Conservation (phyloP, 129 eudicot genomes). For the Helichrysum umbraculigerum region DNA sequence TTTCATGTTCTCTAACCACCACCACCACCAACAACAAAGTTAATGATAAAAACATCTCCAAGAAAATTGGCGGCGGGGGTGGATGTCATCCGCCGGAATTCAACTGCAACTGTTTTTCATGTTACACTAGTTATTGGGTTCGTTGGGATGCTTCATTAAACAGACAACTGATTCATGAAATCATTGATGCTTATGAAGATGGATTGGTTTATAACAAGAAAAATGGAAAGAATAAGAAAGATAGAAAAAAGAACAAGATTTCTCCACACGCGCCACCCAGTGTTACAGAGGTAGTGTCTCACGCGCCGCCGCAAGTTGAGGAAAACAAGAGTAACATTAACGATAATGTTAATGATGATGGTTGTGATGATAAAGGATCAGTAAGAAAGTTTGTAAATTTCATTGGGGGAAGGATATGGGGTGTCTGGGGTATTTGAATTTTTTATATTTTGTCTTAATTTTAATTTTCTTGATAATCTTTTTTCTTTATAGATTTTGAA, state of each 20-base stretch:
- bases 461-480: neutral
- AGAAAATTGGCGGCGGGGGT: slow-evolving; percentile 21
- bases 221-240: slow-evolving; percentile 33
- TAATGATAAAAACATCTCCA: slow-evolving; percentile 17
- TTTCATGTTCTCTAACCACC: slow-evolving; percentile 50
- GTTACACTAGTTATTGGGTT: slow-evolving; percentile 75
- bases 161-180: slow-evolving; percentile 68
- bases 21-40: slow-evolving; percentile 21
- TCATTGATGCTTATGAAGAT: slow-evolving; percentile 69
- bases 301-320: slow-evolving; percentile 31
- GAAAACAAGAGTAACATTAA: neutral
- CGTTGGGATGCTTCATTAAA: slow-evolving; percentile 76
- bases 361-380: slow-evolving; percentile 29
- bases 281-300: neutral
- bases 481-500: slow-evolving; percentile 2
- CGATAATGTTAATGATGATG: slow-evolving; percentile 13
- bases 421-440: slow-evolving; percentile 49
- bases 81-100: slow-evolving; percentile 45
- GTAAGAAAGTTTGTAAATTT: slow-evolving; percentile 46
- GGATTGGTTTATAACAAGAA: slow-evolving; percentile 35
- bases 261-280: slow-evolving; percentile 21
- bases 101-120: slow-evolving; percentile 65
- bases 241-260: slow-evolving; percentile 33
- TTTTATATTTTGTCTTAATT: neutral
- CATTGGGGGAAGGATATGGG: slow-evolving; percentile 58